These are phyloP conservation scores for Ramalina peruviana DNA, from an alignment of 495 filamentous ascomycete species.

Conservation along the genomic window DNA sequence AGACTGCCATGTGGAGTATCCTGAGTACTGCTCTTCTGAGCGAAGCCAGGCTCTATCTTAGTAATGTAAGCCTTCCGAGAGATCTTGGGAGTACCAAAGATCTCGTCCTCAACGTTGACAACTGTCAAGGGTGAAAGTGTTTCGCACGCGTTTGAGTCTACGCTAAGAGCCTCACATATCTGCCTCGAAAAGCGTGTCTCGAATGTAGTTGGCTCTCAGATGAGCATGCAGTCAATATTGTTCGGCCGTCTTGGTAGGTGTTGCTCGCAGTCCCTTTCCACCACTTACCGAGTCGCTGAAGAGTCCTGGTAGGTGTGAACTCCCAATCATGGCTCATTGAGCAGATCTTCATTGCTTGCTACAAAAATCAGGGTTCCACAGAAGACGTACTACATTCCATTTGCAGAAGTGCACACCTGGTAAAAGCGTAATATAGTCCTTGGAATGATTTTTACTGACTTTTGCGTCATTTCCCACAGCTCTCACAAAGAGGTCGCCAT, in stretches of 20 bases:
- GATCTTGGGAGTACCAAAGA: neutral
- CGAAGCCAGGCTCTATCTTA: slow-evolving; percentile 69
- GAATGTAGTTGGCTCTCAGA: slow-evolving; percentile 56
- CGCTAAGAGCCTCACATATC: slow-evolving; percentile 69
- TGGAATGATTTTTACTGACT: neutral
- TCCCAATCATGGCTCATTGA: slow-evolving; percentile 53
- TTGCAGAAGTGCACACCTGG: slow-evolving; percentile 42
- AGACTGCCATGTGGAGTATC: slow-evolving; percentile 75
- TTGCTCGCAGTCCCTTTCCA: neutral
- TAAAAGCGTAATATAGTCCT: slow-evolving; percentile 19
- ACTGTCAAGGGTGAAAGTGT: slow-evolving; percentile 59
- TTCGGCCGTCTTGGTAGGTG: slow-evolving; percentile 64
- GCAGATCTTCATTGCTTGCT: slow-evolving; percentile 66
- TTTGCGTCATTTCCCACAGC: slow-evolving; percentile 23
- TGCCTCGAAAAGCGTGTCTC: slow-evolving; percentile 62
- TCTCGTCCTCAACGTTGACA: neutral
- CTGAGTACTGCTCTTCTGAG: slow-evolving; percentile 74
- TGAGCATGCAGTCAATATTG: slow-evolving; percentile 54
- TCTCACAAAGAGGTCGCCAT: slow-evolving; percentile 52
- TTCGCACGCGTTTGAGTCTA: slow-evolving; percentile 58
- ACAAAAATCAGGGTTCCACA: slow-evolving; percentile 46
- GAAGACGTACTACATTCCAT: slow-evolving; percentile 63
- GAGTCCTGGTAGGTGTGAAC: slow-evolving; percentile 29
- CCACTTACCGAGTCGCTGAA: slow-evolving; percentile 12
- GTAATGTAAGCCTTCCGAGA: slow-evolving; percentile 30